phyloP scores from a whole-genome alignment of 1,139 yeast species.

The Suhomyces ambrosiae region DNA sequence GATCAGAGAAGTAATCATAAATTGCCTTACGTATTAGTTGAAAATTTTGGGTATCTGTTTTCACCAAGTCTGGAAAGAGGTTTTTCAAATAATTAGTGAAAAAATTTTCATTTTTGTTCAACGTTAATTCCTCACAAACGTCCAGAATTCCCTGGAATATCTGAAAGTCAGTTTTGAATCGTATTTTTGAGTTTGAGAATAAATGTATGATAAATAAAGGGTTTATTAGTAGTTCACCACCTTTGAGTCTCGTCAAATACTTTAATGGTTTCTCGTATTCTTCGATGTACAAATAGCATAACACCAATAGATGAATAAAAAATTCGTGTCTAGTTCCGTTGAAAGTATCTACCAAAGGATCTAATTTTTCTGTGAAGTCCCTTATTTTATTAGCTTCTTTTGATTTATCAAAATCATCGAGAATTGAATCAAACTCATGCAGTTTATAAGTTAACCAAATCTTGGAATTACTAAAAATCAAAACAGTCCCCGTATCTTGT shows the following conservation, averaged over 20 bases:
- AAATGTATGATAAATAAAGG: conserved; percentile 20
- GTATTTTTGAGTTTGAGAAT: conserved; percentile 3
- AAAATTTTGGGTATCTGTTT: background rate
- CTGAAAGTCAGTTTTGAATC: conserved; percentile 9
- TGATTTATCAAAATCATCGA: conserved; percentile 6
- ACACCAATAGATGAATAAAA: conserved; percentile 14
- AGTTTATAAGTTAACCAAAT: conserved; percentile 20
- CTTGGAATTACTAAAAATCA: conserved; percentile 16
- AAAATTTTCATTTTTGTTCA: conserved; percentile 9
- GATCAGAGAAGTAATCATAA: conserved; percentile 8
- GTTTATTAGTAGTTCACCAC: conserved; percentile 18
- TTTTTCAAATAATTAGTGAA: conserved; percentile 13
- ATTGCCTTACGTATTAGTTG: conserved; percentile 11
- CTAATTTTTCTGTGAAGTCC: conserved; percentile 9
- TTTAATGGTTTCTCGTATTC: conserved; percentile 13
- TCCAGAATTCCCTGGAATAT: conserved; percentile 13
- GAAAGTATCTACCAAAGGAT: conserved; percentile 11
- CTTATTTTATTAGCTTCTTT: background rate
- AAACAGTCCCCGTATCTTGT: conserved; percentile 12
- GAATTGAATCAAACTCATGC: conserved; percentile 12
- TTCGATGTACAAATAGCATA: conserved; percentile 12
- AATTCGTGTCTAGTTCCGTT: conserved; percentile 16
- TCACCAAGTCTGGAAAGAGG: conserved; percentile 13
- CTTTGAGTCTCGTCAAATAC: conserved; percentile 16
- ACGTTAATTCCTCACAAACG: background rate